Base-by-base conservation (phyloP, 2,329 filamentous ascomycete genomes). In the Chaetomiaceae sp. region DNA sequence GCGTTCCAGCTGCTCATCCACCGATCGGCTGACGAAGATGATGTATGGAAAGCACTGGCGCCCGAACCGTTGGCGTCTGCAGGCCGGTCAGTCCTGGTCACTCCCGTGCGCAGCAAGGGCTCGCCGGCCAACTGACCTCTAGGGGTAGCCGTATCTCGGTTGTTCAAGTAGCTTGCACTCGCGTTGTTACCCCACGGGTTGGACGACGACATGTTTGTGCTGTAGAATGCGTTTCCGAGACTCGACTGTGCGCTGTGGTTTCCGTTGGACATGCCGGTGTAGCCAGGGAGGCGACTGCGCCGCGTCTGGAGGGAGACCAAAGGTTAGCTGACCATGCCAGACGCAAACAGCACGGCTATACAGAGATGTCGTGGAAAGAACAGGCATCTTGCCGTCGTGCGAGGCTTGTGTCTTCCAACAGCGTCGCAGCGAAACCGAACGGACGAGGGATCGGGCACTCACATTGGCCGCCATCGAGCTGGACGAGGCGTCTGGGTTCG, bases 1-100 rank as follows among this genome's bases (percentile, higher is more conserved):
- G 83, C 27, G 14, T 11, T 31, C 25, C 25, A 27, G 25, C 9
- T 27, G 6, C 25, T 9, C 25, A 6, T 27, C n/a, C n/a, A n/a
- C n/a, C n/a, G 80, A 64, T 89, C 85, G 9, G 87, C 88, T 38
- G 83, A 81, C 40, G 82, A 77, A 55, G 88, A n/a, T 27, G 25
- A 6, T 27, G 6, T 11, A 12, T 12, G 77, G 36, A 91, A 74
- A 54, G 85, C 87, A 56, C 83, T 79, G 6, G 87, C 89, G 45
- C 87, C 87, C 22, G 66, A 59, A 42, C 75, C 72, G 33, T 71
- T 71, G 19, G 67, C 68, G 54, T 69, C 69, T 69, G 58, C 51
- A 56, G 49, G 38, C n/a, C n/a, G 27, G 58, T 68, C 51, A 67
- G 63, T 38, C 17, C 33, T 31, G 20, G 31, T 33, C 11, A n/a